Conservation (phyloP, 1,284 basidiomycete genomes). For the Bondarzewia mesenterica region DNA sequence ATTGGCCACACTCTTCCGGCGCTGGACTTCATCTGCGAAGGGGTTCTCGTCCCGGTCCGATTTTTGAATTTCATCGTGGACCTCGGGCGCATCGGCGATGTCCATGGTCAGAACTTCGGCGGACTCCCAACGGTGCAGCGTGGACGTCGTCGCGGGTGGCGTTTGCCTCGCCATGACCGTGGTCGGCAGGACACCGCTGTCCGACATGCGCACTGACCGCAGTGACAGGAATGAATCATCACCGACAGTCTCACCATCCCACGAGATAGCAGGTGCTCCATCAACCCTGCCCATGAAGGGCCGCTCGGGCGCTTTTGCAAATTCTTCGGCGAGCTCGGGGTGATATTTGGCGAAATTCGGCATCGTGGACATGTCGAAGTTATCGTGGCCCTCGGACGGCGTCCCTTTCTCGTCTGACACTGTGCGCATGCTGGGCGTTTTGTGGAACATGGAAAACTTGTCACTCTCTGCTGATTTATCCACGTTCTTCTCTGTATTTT, state of each 20-base stretch:
- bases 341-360: constrained; percentile 38
- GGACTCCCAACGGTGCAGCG: constrained; percentile 58
- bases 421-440: constrained; percentile 46
- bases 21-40: constrained; percentile 28
- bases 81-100: constrained; percentile 16
- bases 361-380: constrained; percentile 26
- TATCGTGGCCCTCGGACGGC: constrained; percentile 24
- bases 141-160: constrained; percentile 40
- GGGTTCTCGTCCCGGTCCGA: constrained; percentile 25
- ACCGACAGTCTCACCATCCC: constrained; percentile 44
- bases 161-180: constrained; percentile 48
- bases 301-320: constrained; percentile 32
- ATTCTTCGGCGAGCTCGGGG: constrained; percentile 45
- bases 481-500: constrained; percentile 4
- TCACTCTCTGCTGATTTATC: constrained; percentile 16
- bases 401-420: constrained; percentile 23
- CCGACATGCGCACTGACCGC: constrained; percentile 39
- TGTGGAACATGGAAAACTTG: constrained; percentile 53
- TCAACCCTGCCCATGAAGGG: constrained; percentile 33
- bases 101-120: constrained; percentile 55
- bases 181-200: constrained; percentile 29
- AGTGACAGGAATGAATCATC: constrained; percentile 45
- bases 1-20: constrained; percentile 33
- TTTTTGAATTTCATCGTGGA: constrained; percentile 18
- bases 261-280: constrained; percentile 32